Conservation (phyloP, 2,329 filamentous ascomycete species). For the Venturia effusa region DNA sequence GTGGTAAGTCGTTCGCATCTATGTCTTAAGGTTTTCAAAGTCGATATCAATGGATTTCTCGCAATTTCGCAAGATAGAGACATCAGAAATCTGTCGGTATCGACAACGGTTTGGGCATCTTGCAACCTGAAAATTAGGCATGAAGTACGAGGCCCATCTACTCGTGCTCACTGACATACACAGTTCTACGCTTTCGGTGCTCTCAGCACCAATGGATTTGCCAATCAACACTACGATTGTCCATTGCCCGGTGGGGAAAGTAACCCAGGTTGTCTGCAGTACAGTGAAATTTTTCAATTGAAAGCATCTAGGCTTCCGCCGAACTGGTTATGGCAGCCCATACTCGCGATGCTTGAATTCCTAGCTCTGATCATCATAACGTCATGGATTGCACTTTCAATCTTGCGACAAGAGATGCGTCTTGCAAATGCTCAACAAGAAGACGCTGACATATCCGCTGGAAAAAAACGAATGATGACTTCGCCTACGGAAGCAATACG, state of each 20-base stretch:
- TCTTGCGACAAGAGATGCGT: slow-evolving; percentile 56
- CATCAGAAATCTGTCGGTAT: no score
- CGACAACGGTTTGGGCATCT: no score
- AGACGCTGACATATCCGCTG: slow-evolving; percentile 50
- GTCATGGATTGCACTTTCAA: slow-evolving; percentile 51
- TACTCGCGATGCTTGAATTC: slow-evolving; percentile 57
- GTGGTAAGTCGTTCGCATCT: slow-evolving; percentile 18
- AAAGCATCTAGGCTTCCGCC: slow-evolving; percentile 55
- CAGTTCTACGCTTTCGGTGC: slow-evolving; percentile 61
- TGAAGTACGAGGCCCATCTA: no score
- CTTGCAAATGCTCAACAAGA: slow-evolving; percentile 50
- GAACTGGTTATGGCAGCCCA: slow-evolving; percentile 57
- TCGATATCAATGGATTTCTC: no score
- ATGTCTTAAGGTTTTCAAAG: no score
- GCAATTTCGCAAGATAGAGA: no score
- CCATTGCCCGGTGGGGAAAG: slow-evolving; percentile 49
- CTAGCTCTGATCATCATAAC: no score
- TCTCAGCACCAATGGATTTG: slow-evolving; percentile 62
- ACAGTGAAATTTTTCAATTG: slow-evolving; percentile 60
- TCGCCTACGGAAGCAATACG: slow-evolving; percentile 43
- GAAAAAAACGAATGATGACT: slow-evolving; percentile 57
- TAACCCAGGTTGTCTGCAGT: slow-evolving; percentile 56
- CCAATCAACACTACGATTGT: slow-evolving; percentile 62
- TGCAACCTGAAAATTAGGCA: no score
- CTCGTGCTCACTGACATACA: no score